Base-by-base conservation (phyloP, 495 filamentous ascomycete genomes). In the Glarea lozoyensis region DNA sequence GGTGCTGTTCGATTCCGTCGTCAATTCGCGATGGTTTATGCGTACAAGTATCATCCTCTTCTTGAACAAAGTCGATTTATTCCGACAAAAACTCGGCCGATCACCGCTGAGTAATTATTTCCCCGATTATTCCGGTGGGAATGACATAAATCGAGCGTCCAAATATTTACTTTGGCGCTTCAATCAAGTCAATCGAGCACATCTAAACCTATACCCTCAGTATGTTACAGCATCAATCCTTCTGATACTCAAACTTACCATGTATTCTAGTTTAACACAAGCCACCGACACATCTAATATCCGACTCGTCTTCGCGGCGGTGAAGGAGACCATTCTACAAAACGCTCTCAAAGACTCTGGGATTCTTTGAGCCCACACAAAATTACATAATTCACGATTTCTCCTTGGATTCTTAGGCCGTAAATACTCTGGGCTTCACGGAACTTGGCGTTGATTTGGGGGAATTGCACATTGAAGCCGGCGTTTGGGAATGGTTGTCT, bases 1-100 rank as follows among this genome's bases (percentile, higher is more conserved):
- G 22, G 79, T 97, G 27, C 76, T 98, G n/a, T 98, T 98, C 61
- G 93, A 97, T 65, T 96, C 90, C 6, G 92, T 98, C 3, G 92
- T 98, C 50, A 98, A 98, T 64, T 96, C 90, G 45, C 74, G 92
- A 54, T 98, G 93, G 93, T 98, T 98, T 63, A 89, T 96, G 81
- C 75, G 92, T 46, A 96, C 92, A 18, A 95, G 88, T 62, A 98
- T 98, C 60, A 96, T 97, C 59, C 73, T 98, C 19, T 97, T 97
- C 69, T 70, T 98, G 38, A 96, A 96, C 68, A 98, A 98, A 63
- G 93, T 98, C 42, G 93, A 96, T 71, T 76, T 96, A 45, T 98
- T 98, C 77, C 88, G 88, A 56, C 76, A 83, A 55, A 98, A 97
- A 60, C 79, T 98, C 32, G 82, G 81, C 27, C 77, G 88, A 48